Evolutionary conservation across 768 basidiomycete genomes (phyloP), one percentile per base, ranked within the genome.

Genomic region (Hypsizygus marmoreus): DNA sequence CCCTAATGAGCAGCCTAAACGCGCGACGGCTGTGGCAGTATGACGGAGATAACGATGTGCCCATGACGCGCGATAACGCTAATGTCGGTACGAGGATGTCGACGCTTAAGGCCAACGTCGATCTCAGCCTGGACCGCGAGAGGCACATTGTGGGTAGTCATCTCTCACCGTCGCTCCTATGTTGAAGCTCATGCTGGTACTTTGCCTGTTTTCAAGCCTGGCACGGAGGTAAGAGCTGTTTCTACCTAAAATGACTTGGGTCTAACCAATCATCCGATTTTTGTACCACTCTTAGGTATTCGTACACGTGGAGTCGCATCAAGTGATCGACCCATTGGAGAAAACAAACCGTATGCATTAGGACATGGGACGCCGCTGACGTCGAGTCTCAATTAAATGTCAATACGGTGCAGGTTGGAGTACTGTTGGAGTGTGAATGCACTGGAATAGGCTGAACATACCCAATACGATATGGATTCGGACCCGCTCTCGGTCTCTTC

Each of bases 1-100:
- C 67, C 1, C 57, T 73, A 23, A 62, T 75, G 66, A 71, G 71
- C 35, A 69, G 55, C 26, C 52, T 72, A 40, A 70, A 72, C 36
- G 60, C 64, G 7, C 53, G 67, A 16, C 55, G 54, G 32, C 62
- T 64, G 23, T 70, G 67, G 69, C 53, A 58, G 22, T 51, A 54
- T 17, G 34, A 44, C 17, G 37, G 26, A 4, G 47, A 39, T n/a
- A 43, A 23, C 10, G 50, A 53, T 19, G 32, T n/a, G n/a, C n/a
- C n/a, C n/a, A n/a, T n/a, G n/a, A n/a, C n/a, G n/a, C n/a, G n/a
- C n/a, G n/a, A n/a, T n/a, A n/a, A n/a, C n/a, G n/a, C n/a, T n/a
- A n/a, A n/a, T n/a, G n/a, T n/a, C n/a, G n/a, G n/a, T n/a, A n/a
- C n/a, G n/a, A 17, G 11, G 17, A 12, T 41, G 9, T 36, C 32